Percentiles rank a stretch among this genome's conserved stretches.
phyloP scores from a whole-genome alignment of 202 grass and related monocot genomes.

The Bolboschoenoplectus hybrid region DNA sequence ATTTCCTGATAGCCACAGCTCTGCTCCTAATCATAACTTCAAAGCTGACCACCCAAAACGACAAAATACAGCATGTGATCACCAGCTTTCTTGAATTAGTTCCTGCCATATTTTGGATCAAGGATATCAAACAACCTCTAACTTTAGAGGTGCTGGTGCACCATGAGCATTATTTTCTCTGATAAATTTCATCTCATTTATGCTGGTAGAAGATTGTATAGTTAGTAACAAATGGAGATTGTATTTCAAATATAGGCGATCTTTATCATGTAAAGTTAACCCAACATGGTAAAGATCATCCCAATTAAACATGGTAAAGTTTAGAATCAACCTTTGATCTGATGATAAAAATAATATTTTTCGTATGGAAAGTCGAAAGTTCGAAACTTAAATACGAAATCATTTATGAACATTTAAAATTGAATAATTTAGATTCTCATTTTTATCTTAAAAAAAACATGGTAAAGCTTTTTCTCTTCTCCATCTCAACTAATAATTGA shows the following conservation, averaged over 20 bases:
- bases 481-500: background rate
- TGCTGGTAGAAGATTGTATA: background rate
- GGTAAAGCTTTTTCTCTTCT: too few species aligned
- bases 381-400: too few species aligned
- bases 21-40: background rate
- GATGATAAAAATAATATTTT: too few species aligned
- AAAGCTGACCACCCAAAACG: background rate
- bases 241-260: background rate
- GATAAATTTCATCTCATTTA: background rate
- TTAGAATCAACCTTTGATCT: too few species aligned
- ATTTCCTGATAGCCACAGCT: background rate
- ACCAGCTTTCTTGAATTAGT: slow-evolving; percentile 14
- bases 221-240: background rate
- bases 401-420: too few species aligned
- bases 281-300: too few species aligned
- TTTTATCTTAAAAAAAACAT: too few species aligned
- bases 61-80: background rate
- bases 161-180: background rate
- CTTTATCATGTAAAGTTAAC: background rate
- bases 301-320: too few species aligned
- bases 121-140: background rate
- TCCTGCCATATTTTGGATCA: background rate
- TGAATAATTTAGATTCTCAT: too few species aligned
- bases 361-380: too few species aligned
- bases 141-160: background rate